phyloP scores from a whole-genome alignment of 306 rosid genomes.

The Dalbergia cultrata region DNA sequence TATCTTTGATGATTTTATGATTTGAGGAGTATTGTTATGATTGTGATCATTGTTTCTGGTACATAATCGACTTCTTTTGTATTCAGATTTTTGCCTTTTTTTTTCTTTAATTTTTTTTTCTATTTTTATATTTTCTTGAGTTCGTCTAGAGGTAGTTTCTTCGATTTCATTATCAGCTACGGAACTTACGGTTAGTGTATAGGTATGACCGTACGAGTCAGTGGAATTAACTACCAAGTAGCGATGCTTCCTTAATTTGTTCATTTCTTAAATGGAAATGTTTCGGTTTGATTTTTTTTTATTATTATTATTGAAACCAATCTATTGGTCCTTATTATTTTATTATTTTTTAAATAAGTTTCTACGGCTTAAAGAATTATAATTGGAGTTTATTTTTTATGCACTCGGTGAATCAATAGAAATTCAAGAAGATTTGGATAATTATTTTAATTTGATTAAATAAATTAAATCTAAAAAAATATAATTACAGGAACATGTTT shows the following conservation, averaged over 20 bases:
- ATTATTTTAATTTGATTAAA: no score
- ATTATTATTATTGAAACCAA: background rate
- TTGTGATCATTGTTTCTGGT: slow-evolving; percentile 50
- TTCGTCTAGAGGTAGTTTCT: background rate
- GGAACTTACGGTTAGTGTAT: background rate
- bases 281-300: background rate
- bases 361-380: no score
- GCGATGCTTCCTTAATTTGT: no score
- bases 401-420: no score
- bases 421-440: no score
- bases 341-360: no score
- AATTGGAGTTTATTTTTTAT: no score
- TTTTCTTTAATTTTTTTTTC: background rate
- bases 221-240: no score
- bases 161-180: background rate
- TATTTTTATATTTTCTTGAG: background rate
- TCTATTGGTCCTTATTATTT: background rate
- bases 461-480: no score
- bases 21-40: slow-evolving; percentile 32
- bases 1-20: slow-evolving; percentile 31
- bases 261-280: background rate
- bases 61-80: slow-evolving; percentile 43
- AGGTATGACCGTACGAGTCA: no score
- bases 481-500: no score
- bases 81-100: background rate